Conservation (phyloP, 2,329 filamentous ascomycete genomes). For the Cephalotrichum gorgonifer region DNA sequence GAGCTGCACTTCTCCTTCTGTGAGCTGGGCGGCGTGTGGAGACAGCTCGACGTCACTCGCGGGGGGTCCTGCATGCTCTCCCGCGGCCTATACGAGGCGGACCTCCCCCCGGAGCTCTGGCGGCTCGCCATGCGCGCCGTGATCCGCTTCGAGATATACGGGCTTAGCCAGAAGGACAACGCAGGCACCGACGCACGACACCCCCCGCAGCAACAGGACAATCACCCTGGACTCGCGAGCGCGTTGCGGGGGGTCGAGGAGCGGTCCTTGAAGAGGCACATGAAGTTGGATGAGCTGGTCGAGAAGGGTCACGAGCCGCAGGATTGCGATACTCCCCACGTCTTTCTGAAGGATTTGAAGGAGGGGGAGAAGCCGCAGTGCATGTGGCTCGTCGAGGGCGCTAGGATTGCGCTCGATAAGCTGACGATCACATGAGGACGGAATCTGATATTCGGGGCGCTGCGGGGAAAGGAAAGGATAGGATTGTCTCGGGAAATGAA, state of each 20-base stretch:
- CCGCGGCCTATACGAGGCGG: slow-evolving; percentile 25
- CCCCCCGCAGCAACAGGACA: slow-evolving; percentile 6
- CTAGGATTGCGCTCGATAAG: background rate
- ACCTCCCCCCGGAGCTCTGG: slow-evolving; percentile 44
- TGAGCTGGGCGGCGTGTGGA: slow-evolving; percentile 40
- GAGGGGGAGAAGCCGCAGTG: background rate
- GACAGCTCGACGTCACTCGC: slow-evolving; percentile 15
- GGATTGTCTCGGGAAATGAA: background rate
- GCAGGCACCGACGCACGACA: background rate
- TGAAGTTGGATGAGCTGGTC: slow-evolving; percentile 32
- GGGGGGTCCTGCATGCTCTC: slow-evolving; percentile 13
- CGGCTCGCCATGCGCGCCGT: slow-evolving; percentile 41
- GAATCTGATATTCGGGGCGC: background rate
- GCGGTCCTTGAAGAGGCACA: slow-evolving; percentile 36
- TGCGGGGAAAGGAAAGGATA: background rate
- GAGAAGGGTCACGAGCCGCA: background rate
- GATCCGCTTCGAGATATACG: slow-evolving; percentile 48
- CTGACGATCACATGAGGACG: background rate
- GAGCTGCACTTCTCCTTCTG: slow-evolving; percentile 33
- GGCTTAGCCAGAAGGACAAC: slow-evolving; percentile 22
- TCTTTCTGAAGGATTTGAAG: slow-evolving; percentile 14
- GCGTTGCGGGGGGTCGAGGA: slow-evolving; percentile 43
- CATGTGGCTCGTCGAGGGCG: slow-evolving; percentile 1
- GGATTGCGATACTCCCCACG: background rate
- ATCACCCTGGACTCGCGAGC: slow-evolving; percentile 41